Evolutionary conservation across 371 early-diverging fungal genomes (phyloP).

Genomic region (Rhizomucor miehei): DNA sequence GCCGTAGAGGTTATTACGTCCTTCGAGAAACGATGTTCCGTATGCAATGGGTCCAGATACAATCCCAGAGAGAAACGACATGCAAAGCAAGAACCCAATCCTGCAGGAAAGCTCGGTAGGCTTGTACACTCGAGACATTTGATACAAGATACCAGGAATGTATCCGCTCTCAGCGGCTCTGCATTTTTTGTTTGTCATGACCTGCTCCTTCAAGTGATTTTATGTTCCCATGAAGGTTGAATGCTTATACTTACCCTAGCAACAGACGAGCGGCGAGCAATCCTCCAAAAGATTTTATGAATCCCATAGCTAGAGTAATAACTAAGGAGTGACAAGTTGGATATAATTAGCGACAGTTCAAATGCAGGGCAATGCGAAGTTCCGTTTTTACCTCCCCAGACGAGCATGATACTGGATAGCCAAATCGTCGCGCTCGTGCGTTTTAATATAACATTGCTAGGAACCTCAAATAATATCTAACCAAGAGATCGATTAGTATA

Average conservation of each 20-base stretch:
- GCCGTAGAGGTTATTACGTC: slow-evolving; percentile 28
- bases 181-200: not conserved
- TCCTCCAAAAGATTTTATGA: slow-evolving; percentile 27
- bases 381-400: slow-evolving; percentile 38
- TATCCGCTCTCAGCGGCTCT: slow-evolving; percentile 28
- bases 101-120: slow-evolving; percentile 18
- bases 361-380: not conserved
- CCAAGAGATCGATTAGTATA: not conserved
- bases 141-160: slow-evolving; percentile 24
- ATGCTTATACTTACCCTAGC: slow-evolving; percentile 20
- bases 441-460: slow-evolving; percentile 39
- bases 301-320: slow-evolving; percentile 19
- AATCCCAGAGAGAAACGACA: slow-evolving; percentile 18
- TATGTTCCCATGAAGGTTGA: not conserved
- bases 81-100: slow-evolving; percentile 13
- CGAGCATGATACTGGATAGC: slow-evolving; percentile 42
- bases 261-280: slow-evolving; percentile 19
- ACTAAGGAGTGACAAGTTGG: not conserved
- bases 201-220: too few species aligned
- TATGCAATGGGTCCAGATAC: slow-evolving; percentile 24
- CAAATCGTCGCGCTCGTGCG: slow-evolving; percentile 32
- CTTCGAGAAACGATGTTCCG: slow-evolving; percentile 30
- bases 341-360: too few species aligned
- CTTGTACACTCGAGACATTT: slow-evolving; percentile 26
- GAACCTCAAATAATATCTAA: slow-evolving; percentile 45